Conservation (phyloP, 345 rosid species). For the Brassica incana region DNA sequence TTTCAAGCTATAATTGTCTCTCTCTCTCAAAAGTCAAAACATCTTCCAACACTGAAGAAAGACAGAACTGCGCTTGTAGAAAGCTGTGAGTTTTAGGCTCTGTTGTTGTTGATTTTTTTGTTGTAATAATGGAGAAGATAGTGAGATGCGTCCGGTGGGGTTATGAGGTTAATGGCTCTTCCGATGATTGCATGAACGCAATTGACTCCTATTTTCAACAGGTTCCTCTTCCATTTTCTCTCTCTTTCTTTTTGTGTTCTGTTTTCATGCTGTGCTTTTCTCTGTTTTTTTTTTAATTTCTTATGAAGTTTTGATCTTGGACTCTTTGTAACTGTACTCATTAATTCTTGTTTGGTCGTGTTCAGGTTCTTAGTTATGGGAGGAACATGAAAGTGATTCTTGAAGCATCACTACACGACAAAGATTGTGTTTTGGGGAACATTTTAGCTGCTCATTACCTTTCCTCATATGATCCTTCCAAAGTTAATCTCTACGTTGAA, state of each 20-base stretch:
- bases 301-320: conserved; percentile 22
- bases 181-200: conserved; percentile 64
- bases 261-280: background rate
- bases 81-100: background rate
- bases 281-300: background rate
- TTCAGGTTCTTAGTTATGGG: conserved; percentile 70
- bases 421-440: conserved; percentile 73
- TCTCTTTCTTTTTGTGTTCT: background rate
- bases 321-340: background rate
- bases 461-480: conserved; percentile 48
- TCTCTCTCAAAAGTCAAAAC: background rate
- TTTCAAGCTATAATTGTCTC: background rate
- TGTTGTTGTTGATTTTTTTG: background rate
- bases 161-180: conserved; percentile 56
- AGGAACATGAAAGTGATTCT: conserved; percentile 62
- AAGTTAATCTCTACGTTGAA: conserved; percentile 39
- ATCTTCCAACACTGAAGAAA: conserved; percentile 7
- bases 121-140: conserved; percentile 43
- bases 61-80: background rate
- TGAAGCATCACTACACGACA: conserved; percentile 61
- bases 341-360: background rate
- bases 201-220: conserved; percentile 70
- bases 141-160: conserved; percentile 73
- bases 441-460: conserved; percentile 78
- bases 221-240: conserved; percentile 39